phyloP scores from a whole-genome alignment of 768 basidiomycete species.

The Xerocomus potaroensis region DNA sequence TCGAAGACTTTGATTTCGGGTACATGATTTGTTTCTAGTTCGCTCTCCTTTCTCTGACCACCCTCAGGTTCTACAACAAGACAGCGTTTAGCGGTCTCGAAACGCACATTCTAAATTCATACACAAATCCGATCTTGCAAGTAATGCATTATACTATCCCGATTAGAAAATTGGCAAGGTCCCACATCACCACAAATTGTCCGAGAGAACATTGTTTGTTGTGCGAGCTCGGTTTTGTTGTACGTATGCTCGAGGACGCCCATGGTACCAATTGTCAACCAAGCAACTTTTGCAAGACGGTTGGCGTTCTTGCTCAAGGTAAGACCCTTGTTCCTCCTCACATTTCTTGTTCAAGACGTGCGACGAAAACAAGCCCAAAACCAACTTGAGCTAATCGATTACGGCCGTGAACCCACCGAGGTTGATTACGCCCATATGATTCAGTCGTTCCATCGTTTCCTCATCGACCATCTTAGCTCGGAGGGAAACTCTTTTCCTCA shows the following conservation, averaged over 20 bases:
- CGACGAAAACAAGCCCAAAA: slow-evolving; percentile 47
- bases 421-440: slow-evolving; percentile 85
- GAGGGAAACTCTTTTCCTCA: slow-evolving; percentile 65
- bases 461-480: slow-evolving; percentile 76
- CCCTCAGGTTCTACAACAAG: slow-evolving; percentile 83
- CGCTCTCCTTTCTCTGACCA: background rate
- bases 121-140: slow-evolving; percentile 89
- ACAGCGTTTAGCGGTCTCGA: slow-evolving; percentile 90
- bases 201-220: slow-evolving; percentile 87
- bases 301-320: slow-evolving; percentile 88
- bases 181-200: slow-evolving; percentile 88
- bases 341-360: background rate
- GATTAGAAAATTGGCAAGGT: slow-evolving; percentile 79
- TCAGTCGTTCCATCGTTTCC: slow-evolving; percentile 92
- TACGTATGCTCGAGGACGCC: slow-evolving; percentile 95
- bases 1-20: slow-evolving; percentile 99
- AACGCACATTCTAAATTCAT: slow-evolving; percentile 95
- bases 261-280: slow-evolving; percentile 92
- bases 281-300: slow-evolving; percentile 94
- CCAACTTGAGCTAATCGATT: slow-evolving; percentile 87
- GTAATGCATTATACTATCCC: slow-evolving; percentile 82
- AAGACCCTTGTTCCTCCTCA: slow-evolving; percentile 5
- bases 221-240: slow-evolving; percentile 93
- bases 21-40: slow-evolving; percentile 31
- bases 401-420: slow-evolving; percentile 68